Base-by-base conservation (phyloP, 2,329 filamentous ascomycete species). In the Pleurostoma richardsiae region DNA sequence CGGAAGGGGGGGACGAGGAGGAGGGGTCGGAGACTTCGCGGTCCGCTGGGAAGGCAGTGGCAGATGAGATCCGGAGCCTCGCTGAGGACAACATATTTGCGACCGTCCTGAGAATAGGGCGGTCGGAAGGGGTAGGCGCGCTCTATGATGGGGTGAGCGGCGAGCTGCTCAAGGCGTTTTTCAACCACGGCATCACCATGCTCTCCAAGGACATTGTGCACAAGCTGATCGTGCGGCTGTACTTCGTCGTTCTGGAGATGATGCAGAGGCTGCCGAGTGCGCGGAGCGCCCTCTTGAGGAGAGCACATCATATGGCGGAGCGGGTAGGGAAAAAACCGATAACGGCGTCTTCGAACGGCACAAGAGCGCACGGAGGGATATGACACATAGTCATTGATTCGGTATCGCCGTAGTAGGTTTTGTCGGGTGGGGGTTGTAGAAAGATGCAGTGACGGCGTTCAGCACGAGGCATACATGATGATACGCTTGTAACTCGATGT, bases 141-240 rank as follows among this genome's bases (percentile, higher is more conserved):
- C 67, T 95, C 6, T 96, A 95, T 60, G 80, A 86, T 42, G 90
- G 90, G 4, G 70, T 95, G 1, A 76, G 75, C 10, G 87, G 83
- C 4, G 88, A 95, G 65, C 74, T 95, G 3, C 65, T 91, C 6
- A 91, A 90, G 58, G 86, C 87, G 0, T 95, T 95, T 68, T 84
- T 96, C 57, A 84, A 82, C 27, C 90, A 96, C 58, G 90, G 90
- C 1, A 77, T 90, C 44, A 92, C 90, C 1, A 95, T 95, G 88
- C 70, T 92, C 45, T 82, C 88, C 49, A 96, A 96, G 66, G 88
- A 92, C 47, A 69, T 79, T 4, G 79, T 94, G 6, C 88, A 95
- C 61, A 74, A 79, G 29, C 64, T 84, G 11, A 80, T 95, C 47
- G 79, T 95, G 49, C 80, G 80, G 52, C 57, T 85, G 4, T 95